Base-by-base conservation (phyloP, 148 eudicot genomes). In the Simmondsia chinensis region DNA sequence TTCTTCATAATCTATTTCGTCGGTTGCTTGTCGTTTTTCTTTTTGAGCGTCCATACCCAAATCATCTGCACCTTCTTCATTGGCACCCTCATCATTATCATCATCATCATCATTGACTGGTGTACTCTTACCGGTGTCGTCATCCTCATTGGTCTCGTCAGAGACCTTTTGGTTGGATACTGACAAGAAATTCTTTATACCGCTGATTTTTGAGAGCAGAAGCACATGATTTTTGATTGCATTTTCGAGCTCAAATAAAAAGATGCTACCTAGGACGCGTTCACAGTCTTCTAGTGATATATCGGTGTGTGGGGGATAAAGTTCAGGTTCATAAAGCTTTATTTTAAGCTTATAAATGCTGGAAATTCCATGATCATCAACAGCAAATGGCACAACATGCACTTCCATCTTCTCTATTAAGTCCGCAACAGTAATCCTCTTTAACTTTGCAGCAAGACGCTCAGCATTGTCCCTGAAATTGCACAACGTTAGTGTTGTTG, bases 1-100 rank as follows among this genome's bases (percentile, higher is more conserved):
- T 39, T 82, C 94, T 48, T 79, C 96, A 53, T 93, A 86, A 52
- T 93, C 94, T 59, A 74, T 57, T 67, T 87, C 94, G 69, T 93
- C 96, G 13, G 79, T 61, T 15, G 62, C 46, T 59, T 78, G 93
- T 21, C 52, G 64, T 54, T 80, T 82, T 23, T 73, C 58, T 61
- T 73, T 93, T 48, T 43, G 71, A n/a, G 27, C 68, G 50, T 83
- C 95, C 26, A 38, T 48, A 27, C 86, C 83, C 13, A 87, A 60
- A 71, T 82, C 94, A 25, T 86, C 99, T 14, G 66, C 71, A 20
- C 47, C 63, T 38, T 72, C 83, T 49, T 64, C 72, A 27, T 48
- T 61, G 24, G 32, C 79, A 27, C 45, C 70, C 18, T 30, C 54
- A 5, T 43, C 50, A 17, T 56, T 74, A 39, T 61, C 74, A 32